A percentile compares a stretch with the other conserved stretches of the same genome.
These are phyloP conservation scores for Lodderomyces margitis DNA, from an alignment of 1,139 yeast genomes.

Conservation along the genomic window DNA sequence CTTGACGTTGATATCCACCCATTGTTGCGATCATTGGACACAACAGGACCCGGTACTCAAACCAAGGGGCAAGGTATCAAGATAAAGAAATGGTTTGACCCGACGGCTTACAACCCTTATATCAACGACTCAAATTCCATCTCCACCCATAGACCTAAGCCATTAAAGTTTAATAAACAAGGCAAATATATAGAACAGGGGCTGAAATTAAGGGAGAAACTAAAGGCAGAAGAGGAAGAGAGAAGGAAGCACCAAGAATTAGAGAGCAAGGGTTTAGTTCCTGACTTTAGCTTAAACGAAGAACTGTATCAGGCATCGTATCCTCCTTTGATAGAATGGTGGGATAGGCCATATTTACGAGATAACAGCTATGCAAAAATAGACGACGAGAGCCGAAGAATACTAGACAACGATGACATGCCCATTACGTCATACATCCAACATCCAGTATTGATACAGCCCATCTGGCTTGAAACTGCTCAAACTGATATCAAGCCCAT, in stretches of 20 bases:
- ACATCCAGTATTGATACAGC: conserved; percentile 70
- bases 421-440: conserved; percentile 66
- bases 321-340: conserved; percentile 77
- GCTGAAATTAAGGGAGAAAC: conserved; percentile 45
- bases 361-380: conserved; percentile 27
- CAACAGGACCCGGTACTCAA: conserved; percentile 27
- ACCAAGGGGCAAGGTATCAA: conserved; percentile 19
- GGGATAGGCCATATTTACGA: conserved; percentile 61
- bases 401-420: conserved; percentile 39
- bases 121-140: conserved; percentile 37
- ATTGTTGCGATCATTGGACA: conserved; percentile 34
- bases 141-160: conserved; percentile 25
- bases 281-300: conserved; percentile 53
- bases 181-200: conserved; percentile 66
- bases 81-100: conserved; percentile 35
- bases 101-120: conserved; percentile 57
- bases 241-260: conserved; percentile 22
- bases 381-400: conserved; percentile 20
- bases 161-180: conserved; percentile 51
- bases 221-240: conserved; percentile 31
- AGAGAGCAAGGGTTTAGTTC: conserved; percentile 43
- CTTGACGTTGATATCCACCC: conserved; percentile 63
- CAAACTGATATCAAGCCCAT: conserved; percentile 24
- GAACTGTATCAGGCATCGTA: conserved; percentile 39
- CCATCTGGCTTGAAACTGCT: conserved; percentile 40